Evolutionary conservation across 1,284 basidiomycete genomes (phyloP).

Genomic region (Phaffia rhodozyma): DNA sequence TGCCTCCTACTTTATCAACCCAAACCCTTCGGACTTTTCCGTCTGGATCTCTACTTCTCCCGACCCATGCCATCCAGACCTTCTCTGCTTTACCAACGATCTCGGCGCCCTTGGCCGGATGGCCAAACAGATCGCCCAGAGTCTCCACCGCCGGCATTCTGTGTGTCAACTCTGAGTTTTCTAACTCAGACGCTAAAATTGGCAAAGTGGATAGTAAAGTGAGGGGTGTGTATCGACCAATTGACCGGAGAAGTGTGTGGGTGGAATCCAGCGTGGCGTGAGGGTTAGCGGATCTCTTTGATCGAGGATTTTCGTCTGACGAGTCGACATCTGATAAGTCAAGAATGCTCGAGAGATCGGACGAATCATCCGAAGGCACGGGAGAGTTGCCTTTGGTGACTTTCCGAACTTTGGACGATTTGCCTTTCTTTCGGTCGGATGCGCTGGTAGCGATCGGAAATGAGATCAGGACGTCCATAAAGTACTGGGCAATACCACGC

Average conservation of each 20-base stretch:
- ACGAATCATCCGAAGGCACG: background rate
- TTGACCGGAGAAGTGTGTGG: conserved; percentile 73
- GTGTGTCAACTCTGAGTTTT: conserved; percentile 46
- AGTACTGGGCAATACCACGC: conserved; percentile 78
- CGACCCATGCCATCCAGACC: conserved; percentile 79
- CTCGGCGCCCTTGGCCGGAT: conserved; percentile 46
- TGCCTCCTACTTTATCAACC: conserved; percentile 46
- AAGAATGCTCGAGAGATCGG: background rate
- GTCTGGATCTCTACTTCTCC: conserved; percentile 65
- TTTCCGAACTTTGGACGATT: background rate
- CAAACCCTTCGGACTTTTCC: conserved; percentile 61
- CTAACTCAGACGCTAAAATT: conserved; percentile 75
- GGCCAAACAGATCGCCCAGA: conserved; percentile 78
- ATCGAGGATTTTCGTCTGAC: background rate
- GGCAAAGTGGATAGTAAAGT: conserved; percentile 83
- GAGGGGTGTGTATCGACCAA: conserved; percentile 67
- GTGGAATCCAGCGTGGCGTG: conserved; percentile 46
- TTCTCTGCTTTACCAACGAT: conserved; percentile 50
- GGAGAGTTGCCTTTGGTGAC: background rate
- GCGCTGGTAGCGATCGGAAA: too few species aligned
- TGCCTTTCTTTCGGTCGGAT: background rate
- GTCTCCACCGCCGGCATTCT: conserved; percentile 68
- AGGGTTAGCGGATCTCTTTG: conserved; percentile 3
- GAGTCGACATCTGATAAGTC: background rate
- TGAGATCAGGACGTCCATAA: conserved; percentile 62